phyloP scores from a whole-genome alignment of 1,284 basidiomycete species.

The Ganoderma lingzhi region DNA sequence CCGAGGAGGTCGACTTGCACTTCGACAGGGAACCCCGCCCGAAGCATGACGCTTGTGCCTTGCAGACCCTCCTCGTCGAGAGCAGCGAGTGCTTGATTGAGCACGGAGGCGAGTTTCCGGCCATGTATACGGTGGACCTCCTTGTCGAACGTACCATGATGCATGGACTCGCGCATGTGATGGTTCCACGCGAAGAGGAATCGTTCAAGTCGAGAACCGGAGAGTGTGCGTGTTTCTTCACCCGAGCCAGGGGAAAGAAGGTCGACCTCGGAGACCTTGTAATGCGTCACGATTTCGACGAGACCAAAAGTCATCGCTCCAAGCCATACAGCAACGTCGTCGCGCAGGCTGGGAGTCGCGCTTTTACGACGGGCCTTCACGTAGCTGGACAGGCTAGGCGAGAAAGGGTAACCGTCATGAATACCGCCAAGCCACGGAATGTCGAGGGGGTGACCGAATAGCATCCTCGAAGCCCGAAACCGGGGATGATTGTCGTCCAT shows the following conservation, averaged over 20 bases:
- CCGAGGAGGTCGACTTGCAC: not conserved
- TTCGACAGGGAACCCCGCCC: not conserved
- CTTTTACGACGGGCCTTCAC: conserved; percentile 11
- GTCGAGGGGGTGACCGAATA: conserved; percentile 15
- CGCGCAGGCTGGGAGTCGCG: conserved; percentile 6
- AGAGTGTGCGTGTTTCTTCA: conserved; percentile 3
- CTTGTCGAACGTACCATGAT: not conserved
- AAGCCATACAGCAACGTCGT: conserved; percentile 25
- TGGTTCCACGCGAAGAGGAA: conserved; percentile 17
- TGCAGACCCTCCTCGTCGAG: conserved; percentile 20
- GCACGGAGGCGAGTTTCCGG: conserved; percentile 9
- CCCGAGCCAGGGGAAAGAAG: conserved; percentile 1
- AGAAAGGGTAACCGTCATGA: conserved; percentile 22
- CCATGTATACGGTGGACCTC: conserved; percentile 11
- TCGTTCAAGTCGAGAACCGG: conserved; percentile 9
- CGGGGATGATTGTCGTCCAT: conserved; percentile 8
- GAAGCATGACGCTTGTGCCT: conserved; percentile 3
- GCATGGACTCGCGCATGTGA: conserved; percentile 6
- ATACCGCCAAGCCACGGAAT: conserved; percentile 16
- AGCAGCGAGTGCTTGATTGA: conserved; percentile 13
- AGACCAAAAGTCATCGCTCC: conserved; percentile 27
- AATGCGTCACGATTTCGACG: conserved; percentile 18
- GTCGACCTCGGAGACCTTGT: conserved; percentile 14
- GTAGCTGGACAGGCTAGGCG: conserved; percentile 14
- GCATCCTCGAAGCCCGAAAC: not conserved